These are phyloP conservation scores for Phyllosticta citrichinensis DNA, from an alignment of 2,329 filamentous ascomycete genomes.

Conservation along the genomic window DNA sequence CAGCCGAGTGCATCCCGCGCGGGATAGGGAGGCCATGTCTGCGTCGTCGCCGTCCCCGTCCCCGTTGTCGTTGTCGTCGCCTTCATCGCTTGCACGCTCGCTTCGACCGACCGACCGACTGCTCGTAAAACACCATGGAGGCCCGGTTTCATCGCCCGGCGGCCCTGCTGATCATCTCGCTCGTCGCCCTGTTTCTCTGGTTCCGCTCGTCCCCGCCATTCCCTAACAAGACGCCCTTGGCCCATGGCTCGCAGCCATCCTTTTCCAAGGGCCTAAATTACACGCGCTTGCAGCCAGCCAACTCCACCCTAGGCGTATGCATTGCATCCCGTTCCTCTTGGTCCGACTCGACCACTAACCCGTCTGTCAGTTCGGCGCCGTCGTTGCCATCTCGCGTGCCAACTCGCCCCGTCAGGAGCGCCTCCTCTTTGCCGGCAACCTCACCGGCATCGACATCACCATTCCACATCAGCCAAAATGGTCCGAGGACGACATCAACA, in stretches of 20 bases:
- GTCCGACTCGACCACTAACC: not conserved
- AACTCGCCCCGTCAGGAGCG: slow-evolving; percentile 24
- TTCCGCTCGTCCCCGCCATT: not conserved
- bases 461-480: slow-evolving; percentile 30
- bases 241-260: not conserved
- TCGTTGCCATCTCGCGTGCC: slow-evolving; percentile 29
- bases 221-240: not conserved
- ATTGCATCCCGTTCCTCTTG: not conserved
- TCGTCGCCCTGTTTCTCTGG: slow-evolving; percentile 6
- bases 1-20: no score
- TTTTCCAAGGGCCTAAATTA: slow-evolving; percentile 7
- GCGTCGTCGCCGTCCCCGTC: no score
- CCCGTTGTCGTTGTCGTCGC: not conserved
- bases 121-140: slow-evolving; percentile 7
- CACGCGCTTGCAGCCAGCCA: slow-evolving; percentile 13
- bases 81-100: not conserved
- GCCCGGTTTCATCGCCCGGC: slow-evolving; percentile 7
- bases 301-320: slow-evolving; percentile 16
- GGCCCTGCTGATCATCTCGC: slow-evolving; percentile 3
- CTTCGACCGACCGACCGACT: not conserved
- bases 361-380: slow-evolving; percentile 25
- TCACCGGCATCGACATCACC: slow-evolving; percentile 28
- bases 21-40: no score
- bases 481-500: slow-evolving; percentile 24
- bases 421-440: slow-evolving; percentile 28